phyloP scores from a whole-genome alignment of 2,329 filamentous ascomycete species.

The Scedosporium boydii region DNA sequence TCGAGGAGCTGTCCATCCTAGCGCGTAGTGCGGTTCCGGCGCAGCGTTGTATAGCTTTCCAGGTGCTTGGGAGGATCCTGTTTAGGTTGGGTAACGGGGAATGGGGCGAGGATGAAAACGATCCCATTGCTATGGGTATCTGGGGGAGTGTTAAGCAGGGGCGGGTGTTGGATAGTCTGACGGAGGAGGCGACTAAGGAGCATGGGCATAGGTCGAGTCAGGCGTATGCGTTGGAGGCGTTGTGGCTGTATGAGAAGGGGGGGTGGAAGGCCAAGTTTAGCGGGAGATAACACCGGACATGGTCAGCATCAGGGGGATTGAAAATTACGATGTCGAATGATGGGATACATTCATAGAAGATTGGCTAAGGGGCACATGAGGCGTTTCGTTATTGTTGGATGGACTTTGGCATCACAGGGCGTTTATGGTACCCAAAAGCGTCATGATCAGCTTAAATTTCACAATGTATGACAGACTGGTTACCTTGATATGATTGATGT shows the following conservation, averaged over 20 bases:
- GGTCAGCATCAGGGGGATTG: background rate
- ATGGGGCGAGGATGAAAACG: conserved; percentile 49
- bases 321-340: background rate
- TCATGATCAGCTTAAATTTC: too few relatives aligned
- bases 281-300: conserved; percentile 31
- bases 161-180: conserved; percentile 64
- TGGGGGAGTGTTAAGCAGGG: conserved; percentile 74
- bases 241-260: conserved; percentile 74
- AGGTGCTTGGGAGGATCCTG: conserved; percentile 77
- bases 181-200: conserved; percentile 63
- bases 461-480: too few relatives aligned
- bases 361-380: too few relatives aligned
- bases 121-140: conserved; percentile 63
- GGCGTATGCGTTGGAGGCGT: conserved; percentile 77
- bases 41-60: conserved; percentile 85
- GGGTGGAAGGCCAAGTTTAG: conserved; percentile 56
- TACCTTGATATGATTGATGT: too few relatives aligned
- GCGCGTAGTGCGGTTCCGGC: conserved; percentile 73
- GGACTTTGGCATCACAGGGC: background rate
- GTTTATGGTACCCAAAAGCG: background rate
- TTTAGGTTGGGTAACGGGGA: conserved; percentile 70
- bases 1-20: conserved; percentile 74
- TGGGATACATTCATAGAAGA: background rate
- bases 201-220: conserved; percentile 68
- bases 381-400: too few relatives aligned